Evolutionary conservation across 2,329 filamentous ascomycete species (phyloP).

Genomic region (Daldinia eschscholtzii): DNA sequence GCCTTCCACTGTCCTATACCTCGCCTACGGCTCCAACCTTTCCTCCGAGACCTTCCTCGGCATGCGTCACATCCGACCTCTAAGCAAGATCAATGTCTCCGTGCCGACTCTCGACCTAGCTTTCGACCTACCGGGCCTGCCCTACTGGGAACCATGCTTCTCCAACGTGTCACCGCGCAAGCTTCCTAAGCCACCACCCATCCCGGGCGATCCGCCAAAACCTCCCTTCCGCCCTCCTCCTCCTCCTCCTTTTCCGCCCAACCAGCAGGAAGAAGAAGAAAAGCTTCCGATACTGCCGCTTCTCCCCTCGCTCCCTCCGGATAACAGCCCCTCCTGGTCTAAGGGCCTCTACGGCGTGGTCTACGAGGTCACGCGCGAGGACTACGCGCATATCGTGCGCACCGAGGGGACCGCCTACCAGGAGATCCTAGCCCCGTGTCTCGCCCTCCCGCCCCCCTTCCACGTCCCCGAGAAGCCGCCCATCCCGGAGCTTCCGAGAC

Average conservation of each 20-base stretch:
- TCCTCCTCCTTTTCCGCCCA: slow-evolving; percentile 33
- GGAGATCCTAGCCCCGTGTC: slow-evolving; percentile 84
- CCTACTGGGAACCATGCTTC: slow-evolving; percentile 92
- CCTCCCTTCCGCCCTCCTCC: slow-evolving; percentile 50
- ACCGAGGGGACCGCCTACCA: slow-evolving; percentile 93
- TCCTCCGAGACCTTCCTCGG: slow-evolving; percentile 83
- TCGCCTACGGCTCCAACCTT: slow-evolving; percentile 94
- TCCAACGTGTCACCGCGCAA: slow-evolving; percentile 79
- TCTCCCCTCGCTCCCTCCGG: slow-evolving; percentile 49
- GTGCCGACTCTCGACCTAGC: slow-evolving; percentile 82
- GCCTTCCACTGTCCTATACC: slow-evolving; percentile 77
- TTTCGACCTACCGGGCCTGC: slow-evolving; percentile 87
- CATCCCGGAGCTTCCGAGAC: slow-evolving; percentile 63
- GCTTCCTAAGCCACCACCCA: slow-evolving; percentile 57
- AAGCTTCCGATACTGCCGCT: background rate
- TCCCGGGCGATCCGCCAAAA: slow-evolving; percentile 48
- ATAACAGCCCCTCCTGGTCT: slow-evolving; percentile 73
- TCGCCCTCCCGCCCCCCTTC: slow-evolving; percentile 71
- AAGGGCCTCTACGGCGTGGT: slow-evolving; percentile 92
- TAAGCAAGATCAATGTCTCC: slow-evolving; percentile 84
- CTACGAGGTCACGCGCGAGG: slow-evolving; percentile 87
- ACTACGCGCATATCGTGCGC: slow-evolving; percentile 87
- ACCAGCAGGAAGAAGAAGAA: slow-evolving; percentile 16
- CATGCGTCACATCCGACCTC: slow-evolving; percentile 80
- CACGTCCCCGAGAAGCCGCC: slow-evolving; percentile 74